phyloP scores from a whole-genome alignment of 805 yeast species.

The Diddensiella transvaalensis region DNA sequence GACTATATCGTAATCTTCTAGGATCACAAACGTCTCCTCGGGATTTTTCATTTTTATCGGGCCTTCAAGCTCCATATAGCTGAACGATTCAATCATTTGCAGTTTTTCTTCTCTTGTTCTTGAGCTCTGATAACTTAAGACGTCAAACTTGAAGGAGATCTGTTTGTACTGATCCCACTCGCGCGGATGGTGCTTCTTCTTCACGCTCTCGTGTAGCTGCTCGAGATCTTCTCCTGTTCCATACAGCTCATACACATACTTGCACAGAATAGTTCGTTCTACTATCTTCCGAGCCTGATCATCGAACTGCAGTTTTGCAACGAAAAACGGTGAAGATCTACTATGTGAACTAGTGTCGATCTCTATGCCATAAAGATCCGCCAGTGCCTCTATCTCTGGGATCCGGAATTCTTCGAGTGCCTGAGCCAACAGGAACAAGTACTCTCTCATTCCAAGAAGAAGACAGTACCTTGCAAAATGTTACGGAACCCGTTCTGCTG shows the following conservation, averaged over 20 bases:
- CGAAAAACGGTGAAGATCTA: slow-evolving; percentile 62
- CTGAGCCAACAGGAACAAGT: slow-evolving; percentile 82
- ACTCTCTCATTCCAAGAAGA: slow-evolving; percentile 35
- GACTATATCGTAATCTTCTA: slow-evolving; percentile 63
- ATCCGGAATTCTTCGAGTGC: slow-evolving; percentile 71
- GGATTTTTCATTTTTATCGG: slow-evolving; percentile 75
- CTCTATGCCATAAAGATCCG: slow-evolving; percentile 52
- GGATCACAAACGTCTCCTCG: slow-evolving; percentile 60
- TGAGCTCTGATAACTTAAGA: slow-evolving; percentile 73
- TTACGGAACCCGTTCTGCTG: too few species aligned
- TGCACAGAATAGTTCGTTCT: slow-evolving; percentile 62
- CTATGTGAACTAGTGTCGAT: slow-evolving; percentile 56
- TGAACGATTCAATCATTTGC: slow-evolving; percentile 65
- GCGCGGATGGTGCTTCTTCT: slow-evolving; percentile 30
- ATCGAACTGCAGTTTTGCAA: slow-evolving; percentile 63
- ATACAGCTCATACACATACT: slow-evolving; percentile 82
- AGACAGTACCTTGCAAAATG: too few species aligned
- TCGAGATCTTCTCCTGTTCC: slow-evolving; percentile 60
- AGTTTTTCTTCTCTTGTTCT: slow-evolving; percentile 49
- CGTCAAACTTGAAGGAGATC: slow-evolving; percentile 73
- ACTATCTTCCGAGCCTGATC: slow-evolving; percentile 62
- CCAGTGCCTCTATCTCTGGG: slow-evolving; percentile 83
- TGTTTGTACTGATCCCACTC: slow-evolving; percentile 38
- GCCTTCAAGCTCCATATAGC: slow-evolving; percentile 70
- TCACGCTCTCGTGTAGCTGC: slow-evolving; percentile 53